phyloP scores from a whole-genome alignment of 148 eudicot genomes.

The Heliosperma pusillum region DNA sequence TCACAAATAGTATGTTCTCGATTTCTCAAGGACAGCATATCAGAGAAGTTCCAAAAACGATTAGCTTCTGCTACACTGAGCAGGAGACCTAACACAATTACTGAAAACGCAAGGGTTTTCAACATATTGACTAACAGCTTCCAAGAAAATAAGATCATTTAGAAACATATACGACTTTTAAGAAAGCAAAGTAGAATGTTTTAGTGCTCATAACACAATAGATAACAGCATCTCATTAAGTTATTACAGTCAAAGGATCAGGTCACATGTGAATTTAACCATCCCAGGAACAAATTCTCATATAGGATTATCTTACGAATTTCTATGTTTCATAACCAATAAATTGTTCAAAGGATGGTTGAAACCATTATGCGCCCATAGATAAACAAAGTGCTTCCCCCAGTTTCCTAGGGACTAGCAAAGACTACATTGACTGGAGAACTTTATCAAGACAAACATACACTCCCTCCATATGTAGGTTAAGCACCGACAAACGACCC shows the following conservation, averaged over 20 bases:
- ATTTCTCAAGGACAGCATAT: slow-evolving; percentile 89
- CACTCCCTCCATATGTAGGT: no score
- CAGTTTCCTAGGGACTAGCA: not conserved
- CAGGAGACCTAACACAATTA: not conserved
- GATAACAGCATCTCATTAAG: not conserved
- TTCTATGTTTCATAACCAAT: not conserved
- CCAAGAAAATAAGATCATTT: not conserved
- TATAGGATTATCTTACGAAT: no score
- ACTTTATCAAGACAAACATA: not conserved
- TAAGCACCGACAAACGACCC: no score
- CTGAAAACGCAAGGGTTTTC: not conserved
- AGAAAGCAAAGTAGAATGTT: not conserved
- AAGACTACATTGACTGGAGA: not conserved
- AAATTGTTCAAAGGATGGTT: not conserved
- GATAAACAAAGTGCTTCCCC: not conserved
- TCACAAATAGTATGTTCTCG: slow-evolving; percentile 73
- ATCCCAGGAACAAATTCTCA: not conserved
- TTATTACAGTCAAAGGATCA: not conserved
- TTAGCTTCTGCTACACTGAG: slow-evolving; percentile 6
- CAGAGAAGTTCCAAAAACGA: slow-evolving; percentile 34
- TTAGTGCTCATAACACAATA: not conserved
- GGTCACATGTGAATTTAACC: not conserved
- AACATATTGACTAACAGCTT: not conserved
- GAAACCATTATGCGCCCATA: not conserved
- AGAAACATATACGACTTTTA: not conserved